Evolutionary conservation across 73 alveolate species (phyloP), one percentile per base, ranked within the genome.

Genomic region (Tetrahymena thermophila): DNA sequence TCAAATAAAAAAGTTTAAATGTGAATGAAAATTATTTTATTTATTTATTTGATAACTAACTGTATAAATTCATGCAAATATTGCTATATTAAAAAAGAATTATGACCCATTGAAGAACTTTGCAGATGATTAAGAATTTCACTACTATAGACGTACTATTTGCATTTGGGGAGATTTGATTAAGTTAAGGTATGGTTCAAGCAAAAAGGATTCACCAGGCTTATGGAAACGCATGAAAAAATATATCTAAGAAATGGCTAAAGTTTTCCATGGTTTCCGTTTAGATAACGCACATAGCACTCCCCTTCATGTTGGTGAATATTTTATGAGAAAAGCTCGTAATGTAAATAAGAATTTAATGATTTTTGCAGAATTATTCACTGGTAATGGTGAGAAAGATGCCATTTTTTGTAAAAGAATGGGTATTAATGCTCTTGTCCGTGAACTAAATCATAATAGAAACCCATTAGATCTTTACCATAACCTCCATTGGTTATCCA

Each of bases 241-340:
- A 93, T 98, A 99, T 97, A 99, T 98, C 35, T 95, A 96, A 89
- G 96, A 96, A 57, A 98, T 98, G 99, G 99, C 99, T 4, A 84
- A 94, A 93, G 96, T 97, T 42, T 98, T 98, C 94, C 97, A 98
- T 95, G 99, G 99, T 35, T 98, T 99, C 85, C 97, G 99, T 94
- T 96, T 99, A 35, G 99, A 99, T 96, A 99, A 99, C 95, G 99
- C 99, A 0, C 99, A 99, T 96, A 98, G 99, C 1, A 99, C 99
- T 17, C 99, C 99, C 10, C 95, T 95, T 35, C 56, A 55, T 10
- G 97, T 95, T 19, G 97, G 99, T 50, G 97, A 97, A 84, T 98
- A 99, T 96, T 96, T 99, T 94, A 98, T 98, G 94, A 97, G 97
- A 94, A 97, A 96, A 89, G 99, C 99, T 10, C 85, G 99, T 44